These are phyloP conservation scores for Lentinula boryana DNA, from an alignment of 768 basidiomycete genomes.

Conservation along the genomic window DNA sequence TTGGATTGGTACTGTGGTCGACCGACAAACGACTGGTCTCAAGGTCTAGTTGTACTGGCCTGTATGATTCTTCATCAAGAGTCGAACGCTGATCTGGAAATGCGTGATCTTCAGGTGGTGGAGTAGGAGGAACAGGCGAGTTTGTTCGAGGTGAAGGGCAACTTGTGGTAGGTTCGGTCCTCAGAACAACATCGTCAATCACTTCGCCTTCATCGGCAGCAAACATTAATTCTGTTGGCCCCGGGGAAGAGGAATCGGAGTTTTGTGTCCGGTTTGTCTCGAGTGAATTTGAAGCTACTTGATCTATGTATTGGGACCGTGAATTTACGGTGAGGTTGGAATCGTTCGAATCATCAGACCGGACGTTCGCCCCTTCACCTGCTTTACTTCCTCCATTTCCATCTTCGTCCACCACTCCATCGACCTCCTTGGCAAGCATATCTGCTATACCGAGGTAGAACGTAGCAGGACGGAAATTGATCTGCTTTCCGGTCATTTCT, in stretches of 20 bases:
- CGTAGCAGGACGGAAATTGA: slow-evolving; percentile 86
- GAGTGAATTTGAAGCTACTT: background rate
- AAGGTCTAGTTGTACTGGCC: background rate
- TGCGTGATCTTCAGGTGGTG: background rate
- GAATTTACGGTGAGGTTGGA: background rate
- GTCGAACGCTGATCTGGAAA: too few species aligned
- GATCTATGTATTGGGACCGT: background rate
- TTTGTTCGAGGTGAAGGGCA: background rate
- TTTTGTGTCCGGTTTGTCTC: background rate
- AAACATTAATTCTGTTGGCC: slow-evolving; percentile 1
- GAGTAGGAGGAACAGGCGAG: background rate
- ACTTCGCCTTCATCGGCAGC: background rate
- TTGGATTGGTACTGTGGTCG: background rate
- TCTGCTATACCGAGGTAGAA: slow-evolving; percentile 86
- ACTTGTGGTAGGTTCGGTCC: background rate
- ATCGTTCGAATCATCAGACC: background rate
- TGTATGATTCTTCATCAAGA: background rate
- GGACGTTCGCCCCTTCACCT: background rate
- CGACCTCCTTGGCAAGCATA: slow-evolving; percentile 71
- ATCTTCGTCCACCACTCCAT: slow-evolving; percentile 20
- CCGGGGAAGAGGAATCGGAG: background rate
- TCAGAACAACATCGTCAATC: background rate
- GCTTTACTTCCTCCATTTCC: background rate
- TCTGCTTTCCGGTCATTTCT: slow-evolving; percentile 81
- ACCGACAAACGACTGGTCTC: background rate